Evolutionary conservation across 331 rosid species (phyloP).

Genomic region (Malus hybrid): DNA sequence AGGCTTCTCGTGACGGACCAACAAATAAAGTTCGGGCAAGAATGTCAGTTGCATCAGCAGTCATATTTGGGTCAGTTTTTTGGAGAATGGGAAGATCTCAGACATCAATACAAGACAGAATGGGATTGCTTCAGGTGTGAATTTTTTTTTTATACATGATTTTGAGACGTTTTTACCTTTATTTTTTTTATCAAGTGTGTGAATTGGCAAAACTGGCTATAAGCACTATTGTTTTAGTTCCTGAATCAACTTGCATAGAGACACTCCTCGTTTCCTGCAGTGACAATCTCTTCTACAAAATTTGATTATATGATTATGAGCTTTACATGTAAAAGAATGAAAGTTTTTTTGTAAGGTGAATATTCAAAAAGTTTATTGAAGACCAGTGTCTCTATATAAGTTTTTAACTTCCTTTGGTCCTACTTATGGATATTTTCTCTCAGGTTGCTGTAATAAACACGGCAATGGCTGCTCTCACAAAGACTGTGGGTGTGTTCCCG

Average conservation of each 20-base stretch:
- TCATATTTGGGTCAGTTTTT: slow-evolving; percentile 89
- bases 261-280: background rate
- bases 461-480: slow-evolving; percentile 98
- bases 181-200: background rate
- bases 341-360: background rate
- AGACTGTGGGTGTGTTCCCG: slow-evolving; percentile 83
- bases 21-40: slow-evolving; percentile 89
- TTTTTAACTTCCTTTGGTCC: slow-evolving; percentile 15
- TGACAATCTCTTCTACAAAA: background rate
- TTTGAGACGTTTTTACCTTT: too few species aligned
- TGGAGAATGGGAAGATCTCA: slow-evolving; percentile 97
- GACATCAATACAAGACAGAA: slow-evolving; percentile 95
- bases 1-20: slow-evolving; percentile 93
- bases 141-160: background rate
- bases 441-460: slow-evolving; percentile 98
- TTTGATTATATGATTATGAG: background rate
- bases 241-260: background rate
- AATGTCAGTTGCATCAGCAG: slow-evolving; percentile 86
- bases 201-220: background rate
- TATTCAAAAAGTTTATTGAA: background rate
- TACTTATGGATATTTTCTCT: slow-evolving; percentile 18
- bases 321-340: background rate
- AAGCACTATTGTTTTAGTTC: background rate
- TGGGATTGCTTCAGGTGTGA: slow-evolving; percentile 98
- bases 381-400: background rate